Evolutionary conservation across 768 basidiomycete species (phyloP), one percentile per base, ranked within the genome.

Genomic region (Psilocybe cubensis): DNA sequence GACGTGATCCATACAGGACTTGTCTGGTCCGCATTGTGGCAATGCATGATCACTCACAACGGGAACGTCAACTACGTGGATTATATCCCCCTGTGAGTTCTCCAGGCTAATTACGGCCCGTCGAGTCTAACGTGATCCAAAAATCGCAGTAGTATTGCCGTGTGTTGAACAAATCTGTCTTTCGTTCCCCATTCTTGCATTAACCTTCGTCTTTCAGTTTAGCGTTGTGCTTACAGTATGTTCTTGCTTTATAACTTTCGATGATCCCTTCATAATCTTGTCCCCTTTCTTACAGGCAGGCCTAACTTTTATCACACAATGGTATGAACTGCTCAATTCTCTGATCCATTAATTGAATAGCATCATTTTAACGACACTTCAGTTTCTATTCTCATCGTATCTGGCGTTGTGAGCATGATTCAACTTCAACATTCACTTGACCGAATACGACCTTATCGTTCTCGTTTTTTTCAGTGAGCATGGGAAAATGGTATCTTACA

Each of bases 21-120:
- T 28, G 71, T 79, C 21, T 76, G 75, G 70, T 53, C 65, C 4
- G 64, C 75, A 5, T 52, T 76, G 38, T 80, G 78, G 76, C 59
- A 73, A n/a, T 77, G 74, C 52, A 58, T 76, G 21, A 73, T 77
- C 33, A 35, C 25, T 0, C 56, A 73, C 29, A 74, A 72, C 51
- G 74, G 73, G 3, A 44, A 67, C 5, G 8, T 29, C 12, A 53
- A 58, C 5, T 59, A 60, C n/a, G 69, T 72, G 18, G 67, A 75
- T 24, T 61, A 58, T 27, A 76, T 80, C 42, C 68, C 73, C n/a
- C 68, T 68, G 76, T 76, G 40, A 53, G 65, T 49, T 5, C 27
- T 7, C 2, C 4, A 14, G n/a, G 14, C n/a, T n/a, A 29, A 14
- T 20, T 47, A 7, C 21, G 1, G 4, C 40, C 3, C 10, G 18